These are phyloP conservation scores for Boletus rufocinnamomeus DNA, from an alignment of 768 basidiomycete genomes.

Conservation along the genomic window DNA sequence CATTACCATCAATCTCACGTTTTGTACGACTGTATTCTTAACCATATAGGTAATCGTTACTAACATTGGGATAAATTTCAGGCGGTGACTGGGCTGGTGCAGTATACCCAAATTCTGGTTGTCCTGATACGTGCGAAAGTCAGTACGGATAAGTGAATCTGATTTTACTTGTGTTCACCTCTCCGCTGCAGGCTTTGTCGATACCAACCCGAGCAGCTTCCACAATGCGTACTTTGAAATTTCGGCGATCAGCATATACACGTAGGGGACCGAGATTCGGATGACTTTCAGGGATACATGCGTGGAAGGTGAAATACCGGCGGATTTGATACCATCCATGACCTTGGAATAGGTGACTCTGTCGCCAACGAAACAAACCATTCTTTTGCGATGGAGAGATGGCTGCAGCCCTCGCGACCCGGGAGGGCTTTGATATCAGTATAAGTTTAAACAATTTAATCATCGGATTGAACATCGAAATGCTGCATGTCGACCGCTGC, in stretches of 20 bases:
- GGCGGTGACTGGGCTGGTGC: slow-evolving; percentile 63
- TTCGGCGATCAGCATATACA: slow-evolving; percentile 56
- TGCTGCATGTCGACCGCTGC: neutral
- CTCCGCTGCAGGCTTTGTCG: slow-evolving; percentile 38
- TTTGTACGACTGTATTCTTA: slow-evolving; percentile 48
- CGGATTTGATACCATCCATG: slow-evolving; percentile 12
- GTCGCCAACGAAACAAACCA: neutral
- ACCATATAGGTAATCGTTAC: neutral
- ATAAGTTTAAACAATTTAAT: neutral
- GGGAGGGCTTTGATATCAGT: neutral
- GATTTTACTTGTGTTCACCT: neutral
- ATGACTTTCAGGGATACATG: neutral
- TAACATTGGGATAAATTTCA: slow-evolving; percentile 23
- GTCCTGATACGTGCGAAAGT: slow-evolving; percentile 57
- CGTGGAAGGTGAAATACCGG: slow-evolving; percentile 3
- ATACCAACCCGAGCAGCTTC: slow-evolving; percentile 62
- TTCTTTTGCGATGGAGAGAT: neutral
- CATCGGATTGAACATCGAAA: neutral
- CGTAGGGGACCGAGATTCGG: slow-evolving; percentile 20
- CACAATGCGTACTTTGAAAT: slow-evolving; percentile 72
- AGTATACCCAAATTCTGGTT: slow-evolving; percentile 48
- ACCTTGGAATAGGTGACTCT: neutral
- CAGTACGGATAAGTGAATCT: slow-evolving; percentile 24
- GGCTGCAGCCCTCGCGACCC: neutral
- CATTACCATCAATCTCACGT: slow-evolving; percentile 51